phyloP scores from a whole-genome alignment of 345 rosid species.

The Cardamine resedifolia region DNA sequence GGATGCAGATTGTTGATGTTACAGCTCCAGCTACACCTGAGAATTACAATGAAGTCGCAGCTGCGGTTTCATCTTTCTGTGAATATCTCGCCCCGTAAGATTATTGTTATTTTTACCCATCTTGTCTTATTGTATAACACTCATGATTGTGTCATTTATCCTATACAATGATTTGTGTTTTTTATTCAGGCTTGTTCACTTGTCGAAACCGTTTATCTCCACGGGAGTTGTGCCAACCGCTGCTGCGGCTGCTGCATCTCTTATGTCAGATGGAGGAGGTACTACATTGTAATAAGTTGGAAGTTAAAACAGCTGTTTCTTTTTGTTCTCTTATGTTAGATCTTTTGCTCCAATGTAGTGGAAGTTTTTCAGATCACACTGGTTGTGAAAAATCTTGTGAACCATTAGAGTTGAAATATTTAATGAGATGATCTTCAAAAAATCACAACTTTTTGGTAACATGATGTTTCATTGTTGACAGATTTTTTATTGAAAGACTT shows the following conservation, averaged over 20 bases:
- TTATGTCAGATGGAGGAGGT: slow-evolving; percentile 97
- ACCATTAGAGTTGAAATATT: neutral
- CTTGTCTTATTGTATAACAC: neutral
- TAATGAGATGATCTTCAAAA: neutral
- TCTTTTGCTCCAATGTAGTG: slow-evolving; percentile 5
- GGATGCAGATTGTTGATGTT: slow-evolving; percentile 96
- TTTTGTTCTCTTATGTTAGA: slow-evolving; percentile 5
- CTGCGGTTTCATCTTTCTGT: slow-evolving; percentile 82
- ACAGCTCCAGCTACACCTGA: slow-evolving; percentile 90
- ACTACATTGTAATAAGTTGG: slow-evolving; percentile 47
- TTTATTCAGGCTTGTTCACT: slow-evolving; percentile 73
- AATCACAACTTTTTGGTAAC: neutral
- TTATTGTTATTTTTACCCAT: neutral
- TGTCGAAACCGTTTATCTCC: slow-evolving; percentile 81
- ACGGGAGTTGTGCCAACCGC: slow-evolving; percentile 96
- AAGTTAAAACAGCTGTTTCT: neutral
- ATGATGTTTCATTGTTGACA: neutral
- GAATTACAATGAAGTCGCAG: slow-evolving; percentile 75
- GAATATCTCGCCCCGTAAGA: slow-evolving; percentile 97
- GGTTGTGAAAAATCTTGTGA: slow-evolving; percentile 4
- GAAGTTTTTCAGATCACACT: neutral
- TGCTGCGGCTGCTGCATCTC: slow-evolving; percentile 94
- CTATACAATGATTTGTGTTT: neutral
- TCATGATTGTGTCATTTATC: neutral
- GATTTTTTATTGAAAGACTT: neutral